phyloP scores from a whole-genome alignment of 2,329 filamentous ascomycete genomes.

The Grosmannia clavigera region DNA sequence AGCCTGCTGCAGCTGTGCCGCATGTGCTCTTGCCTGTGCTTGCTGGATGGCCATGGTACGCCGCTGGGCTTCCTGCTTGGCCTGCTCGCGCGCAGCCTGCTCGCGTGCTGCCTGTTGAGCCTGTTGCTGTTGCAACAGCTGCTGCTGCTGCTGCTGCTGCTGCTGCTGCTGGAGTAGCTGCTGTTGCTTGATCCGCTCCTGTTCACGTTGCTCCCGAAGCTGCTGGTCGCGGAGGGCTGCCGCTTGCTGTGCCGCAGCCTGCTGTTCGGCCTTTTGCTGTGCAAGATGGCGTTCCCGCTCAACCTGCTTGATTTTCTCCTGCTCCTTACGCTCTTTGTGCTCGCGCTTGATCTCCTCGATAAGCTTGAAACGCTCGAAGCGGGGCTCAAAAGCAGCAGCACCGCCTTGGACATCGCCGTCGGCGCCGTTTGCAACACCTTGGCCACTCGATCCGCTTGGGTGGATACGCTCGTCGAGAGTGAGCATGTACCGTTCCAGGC shows the following conservation, averaged over 20 bases:
- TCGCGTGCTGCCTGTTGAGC: conserved; percentile 19
- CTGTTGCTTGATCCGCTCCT: conserved; percentile 8
- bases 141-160: conserved; percentile 26
- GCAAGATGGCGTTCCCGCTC: conserved; percentile 45
- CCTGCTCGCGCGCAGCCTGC: conserved; percentile 25
- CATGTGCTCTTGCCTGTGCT: conserved; percentile 16
- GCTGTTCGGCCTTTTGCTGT: conserved; percentile 33
- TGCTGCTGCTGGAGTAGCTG: conserved; percentile 16
- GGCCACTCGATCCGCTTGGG: conserved; percentile 43
- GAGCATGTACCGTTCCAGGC: conserved; percentile 85
- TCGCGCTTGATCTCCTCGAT: conserved; percentile 73
- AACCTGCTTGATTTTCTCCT: conserved; percentile 58
- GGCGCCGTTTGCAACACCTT: conserved; percentile 44
- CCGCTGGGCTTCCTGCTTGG: conserved; percentile 19
- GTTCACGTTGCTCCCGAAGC: conserved; percentile 11
- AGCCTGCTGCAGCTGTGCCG: conserved; percentile 21
- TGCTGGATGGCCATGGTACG: conserved; percentile 20
- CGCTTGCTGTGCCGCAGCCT: conserved; percentile 13
- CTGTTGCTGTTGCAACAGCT: conserved; percentile 11
- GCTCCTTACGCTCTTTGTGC: conserved; percentile 63
- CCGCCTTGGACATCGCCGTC: conserved; percentile 63
- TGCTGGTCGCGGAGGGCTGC: conserved; percentile 12
- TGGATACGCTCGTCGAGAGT: conserved; percentile 74
- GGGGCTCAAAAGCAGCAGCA: conserved; percentile 64
- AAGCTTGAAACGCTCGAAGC: conserved; percentile 85